Base-by-base conservation (phyloP, 768 basidiomycete species). In the Agaricus subrufescens region DNA sequence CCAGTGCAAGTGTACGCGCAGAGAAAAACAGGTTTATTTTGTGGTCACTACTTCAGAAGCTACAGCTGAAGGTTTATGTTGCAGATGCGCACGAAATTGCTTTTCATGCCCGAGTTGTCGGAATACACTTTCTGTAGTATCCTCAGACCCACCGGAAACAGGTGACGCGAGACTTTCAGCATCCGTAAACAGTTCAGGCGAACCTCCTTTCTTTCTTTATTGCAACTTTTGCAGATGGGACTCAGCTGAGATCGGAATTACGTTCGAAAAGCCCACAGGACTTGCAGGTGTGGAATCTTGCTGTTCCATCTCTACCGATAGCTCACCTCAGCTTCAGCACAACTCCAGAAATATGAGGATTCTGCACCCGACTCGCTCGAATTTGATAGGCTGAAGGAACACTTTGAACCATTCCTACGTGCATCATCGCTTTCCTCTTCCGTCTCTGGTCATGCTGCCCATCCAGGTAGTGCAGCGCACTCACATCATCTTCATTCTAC, bases 221-320 rank as follows among this genome's bases (percentile, higher is more conserved):
- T 99, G 97, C 71, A 87, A 90, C 60, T 85, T 88, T 67, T 99
- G 97, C 63, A 79, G 91, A 66, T 99, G 97, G 96, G 91, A 94
- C 67, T 97, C 94, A 57, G 84, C 86, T 1, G 86, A 94, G 68
- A 85, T 94, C 1, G 92, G 89, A 0, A 91, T 95, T 65, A 89
- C 85, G 10, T 98, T 98, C 62, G 95, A 98, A 65, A 99, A 98
- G 67, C 91, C 95, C 0, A 97, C 95, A 0, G 94, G 96, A 14
- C 82, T 99, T 29, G 94, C 95, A 58, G 84, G 96, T 96, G 57
- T 61, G 85, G 64, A 34, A 19, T 46, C 27, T 31, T 39, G 23
- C 45, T 51, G 27, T 23, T 27, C 4, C 44, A 57, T 39, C 53
- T 30, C 49, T 9, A 44, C 47, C 63, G 53, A 47, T 8, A 27